Evolutionary conservation across 352 stramenopile genomes (phyloP), one percentile per base, ranked within the genome.

Genomic region (Phytophthora citricola): DNA sequence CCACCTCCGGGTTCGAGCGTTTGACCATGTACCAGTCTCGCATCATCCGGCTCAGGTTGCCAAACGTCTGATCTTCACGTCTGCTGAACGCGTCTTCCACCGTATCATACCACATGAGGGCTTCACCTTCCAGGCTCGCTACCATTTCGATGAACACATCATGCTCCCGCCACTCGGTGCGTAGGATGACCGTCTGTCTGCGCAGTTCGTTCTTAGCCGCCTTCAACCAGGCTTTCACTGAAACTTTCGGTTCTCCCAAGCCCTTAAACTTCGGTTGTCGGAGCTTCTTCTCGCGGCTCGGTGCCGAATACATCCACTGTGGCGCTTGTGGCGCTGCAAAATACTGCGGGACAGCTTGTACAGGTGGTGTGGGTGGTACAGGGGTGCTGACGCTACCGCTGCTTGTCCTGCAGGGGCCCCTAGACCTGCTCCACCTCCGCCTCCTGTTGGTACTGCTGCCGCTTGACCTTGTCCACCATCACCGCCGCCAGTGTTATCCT

Each of bases 71-170:
- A 10, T 56, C 48, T n/a, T 34, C 5, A 10, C 48, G 29, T 12
- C 29, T 44, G 17, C 6, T 22, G 31, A 45, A 44, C 17, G 48
- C 15, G 17, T 56, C 31, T 11, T 56, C 48, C 8, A 32, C 48
- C 17, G 17, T 56, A 17, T 44, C 48, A 9, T 31, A 56, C 48
- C 48, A 56, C 31, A 56, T 5, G 31, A 56, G 20, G 4, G 48
- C 48, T 15, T 56, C 32, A 11, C 48, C 48, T 6, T 56, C 48
- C 15, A 56, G 43, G 17, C 48, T 56, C n/a, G 31, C 31, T 1
- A 56, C 48, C 48, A 56, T 56, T 20, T 56, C 48, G 11, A 45
- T 56, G 17, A 56, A 56, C 8, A 44, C 48, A 12, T 34, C 48
- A 22, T 56, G 31, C 11, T 56, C 2, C 0, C 32, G n/a, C 48